These are phyloP conservation scores for Aureobasidium melanogenum DNA, from an alignment of 2,329 filamentous ascomycete species.

Conservation along the genomic window DNA sequence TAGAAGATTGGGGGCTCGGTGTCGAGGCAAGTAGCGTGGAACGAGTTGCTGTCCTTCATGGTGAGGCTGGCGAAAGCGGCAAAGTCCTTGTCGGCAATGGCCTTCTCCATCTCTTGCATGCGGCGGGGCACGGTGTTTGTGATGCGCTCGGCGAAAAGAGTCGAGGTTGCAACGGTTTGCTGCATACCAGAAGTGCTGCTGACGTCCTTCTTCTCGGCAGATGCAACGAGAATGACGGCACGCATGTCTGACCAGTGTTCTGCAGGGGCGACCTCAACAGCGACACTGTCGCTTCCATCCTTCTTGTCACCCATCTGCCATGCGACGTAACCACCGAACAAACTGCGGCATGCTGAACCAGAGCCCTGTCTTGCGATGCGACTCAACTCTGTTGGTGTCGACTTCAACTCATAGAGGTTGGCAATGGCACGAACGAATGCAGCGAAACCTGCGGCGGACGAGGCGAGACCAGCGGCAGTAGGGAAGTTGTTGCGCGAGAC, in stretches of 20 bases:
- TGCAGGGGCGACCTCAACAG: slow-evolving; percentile 79
- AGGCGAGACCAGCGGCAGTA: slow-evolving; percentile 79
- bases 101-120: slow-evolving; percentile 78
- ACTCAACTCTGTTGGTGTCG: slow-evolving; percentile 73
- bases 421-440: slow-evolving; percentile 75
- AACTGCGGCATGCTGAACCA: slow-evolving; percentile 82
- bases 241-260: slow-evolving; percentile 94
- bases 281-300: slow-evolving; percentile 80
- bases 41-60: slow-evolving; percentile 94
- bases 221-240: slow-evolving; percentile 82
- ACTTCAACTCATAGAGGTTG: slow-evolving; percentile 77
- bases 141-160: slow-evolving; percentile 73
- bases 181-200: slow-evolving; percentile 94
- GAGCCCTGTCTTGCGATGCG: slow-evolving; percentile 88
- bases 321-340: slow-evolving; percentile 93
- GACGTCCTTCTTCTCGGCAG: slow-evolving; percentile 91
- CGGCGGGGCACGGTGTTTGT: slow-evolving; percentile 67
- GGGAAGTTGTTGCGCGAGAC: slow-evolving; percentile 99
- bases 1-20: slow-evolving; percentile 98
- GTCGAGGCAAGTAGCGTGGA: slow-evolving; percentile 91
- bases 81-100: slow-evolving; percentile 72
- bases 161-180: slow-evolving; percentile 83
- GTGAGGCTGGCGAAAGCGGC: slow-evolving; percentile 78
- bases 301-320: slow-evolving; percentile 71
- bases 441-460: slow-evolving; percentile 56